phyloP scores from a whole-genome alignment of 139 green algal species.

The Chlorella sp. region DNA sequence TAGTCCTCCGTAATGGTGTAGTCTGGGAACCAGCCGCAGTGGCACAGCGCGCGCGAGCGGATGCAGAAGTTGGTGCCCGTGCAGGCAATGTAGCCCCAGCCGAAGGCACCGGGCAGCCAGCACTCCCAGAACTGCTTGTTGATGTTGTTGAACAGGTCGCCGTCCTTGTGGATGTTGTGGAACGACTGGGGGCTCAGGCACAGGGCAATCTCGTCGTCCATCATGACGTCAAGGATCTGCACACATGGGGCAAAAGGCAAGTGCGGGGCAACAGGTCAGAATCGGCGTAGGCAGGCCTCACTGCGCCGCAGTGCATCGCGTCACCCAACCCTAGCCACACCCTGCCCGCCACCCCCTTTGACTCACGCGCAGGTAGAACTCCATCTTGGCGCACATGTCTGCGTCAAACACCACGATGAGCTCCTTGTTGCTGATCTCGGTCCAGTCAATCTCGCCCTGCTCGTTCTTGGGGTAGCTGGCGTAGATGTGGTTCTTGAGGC shows the following conservation, averaged over 20 bases:
- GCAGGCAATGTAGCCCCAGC: slow-evolving; percentile 33
- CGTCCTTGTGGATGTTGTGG: slow-evolving; percentile 65
- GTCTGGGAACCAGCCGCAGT: slow-evolving; percentile 62
- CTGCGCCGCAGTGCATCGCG: not conserved
- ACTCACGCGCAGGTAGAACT: slow-evolving; percentile 70
- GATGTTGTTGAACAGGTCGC: slow-evolving; percentile 83
- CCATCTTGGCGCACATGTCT: slow-evolving; percentile 54
- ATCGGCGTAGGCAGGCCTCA: not conserved
- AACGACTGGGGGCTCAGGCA: slow-evolving; percentile 55
- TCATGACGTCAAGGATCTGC: slow-evolving; percentile 31
- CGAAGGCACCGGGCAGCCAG: slow-evolving; percentile 23
- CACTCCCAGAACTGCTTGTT: slow-evolving; percentile 60
- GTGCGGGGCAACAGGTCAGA: not conserved
- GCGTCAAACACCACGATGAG: slow-evolving; percentile 75
- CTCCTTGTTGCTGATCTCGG: slow-evolving; percentile 49
- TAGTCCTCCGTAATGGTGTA: slow-evolving; percentile 52
- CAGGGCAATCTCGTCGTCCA: slow-evolving; percentile 25
- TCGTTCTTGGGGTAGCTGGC: not conserved
- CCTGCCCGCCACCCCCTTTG: not conserved
- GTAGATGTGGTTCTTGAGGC: not conserved
- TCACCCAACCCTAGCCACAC: not conserved
- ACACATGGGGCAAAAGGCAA: not conserved
- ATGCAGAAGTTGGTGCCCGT: slow-evolving; percentile 68
- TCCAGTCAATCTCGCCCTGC: slow-evolving; percentile 5
- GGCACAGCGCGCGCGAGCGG: slow-evolving; percentile 39